Evolutionary conservation across 2,329 filamentous ascomycete species (phyloP).

Genomic region (Moelleriella libera): DNA sequence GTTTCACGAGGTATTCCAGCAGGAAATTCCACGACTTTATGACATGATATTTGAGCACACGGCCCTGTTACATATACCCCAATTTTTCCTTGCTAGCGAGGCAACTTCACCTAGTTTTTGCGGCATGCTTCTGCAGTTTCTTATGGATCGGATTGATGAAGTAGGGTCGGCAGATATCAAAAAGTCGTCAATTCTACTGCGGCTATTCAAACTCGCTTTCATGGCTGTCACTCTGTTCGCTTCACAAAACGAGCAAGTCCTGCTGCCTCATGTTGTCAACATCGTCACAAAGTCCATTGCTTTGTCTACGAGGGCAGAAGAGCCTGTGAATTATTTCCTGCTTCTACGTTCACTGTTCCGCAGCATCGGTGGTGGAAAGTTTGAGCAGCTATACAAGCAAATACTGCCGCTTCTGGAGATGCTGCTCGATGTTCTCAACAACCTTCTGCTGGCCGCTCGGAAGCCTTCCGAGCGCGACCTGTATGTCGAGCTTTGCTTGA

Average conservation of each 20-base stretch:
- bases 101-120: constrained; percentile 95
- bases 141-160: constrained; percentile 93
- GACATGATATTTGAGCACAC: constrained; percentile 97
- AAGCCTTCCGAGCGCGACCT: constrained; percentile 86
- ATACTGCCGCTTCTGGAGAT: constrained; percentile 93
- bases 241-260: constrained; percentile 84
- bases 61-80: constrained; percentile 82
- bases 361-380: constrained; percentile 92
- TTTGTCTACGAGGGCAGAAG: constrained; percentile 84
- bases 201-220: constrained; percentile 95
- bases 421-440: constrained; percentile 94
- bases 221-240: constrained; percentile 98
- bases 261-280: constrained; percentile 90
- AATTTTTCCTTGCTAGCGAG: constrained; percentile 98
- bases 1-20: constrained; percentile 96
- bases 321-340: constrained; percentile 98
- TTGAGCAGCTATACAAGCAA: constrained; percentile 96
- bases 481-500: constrained; percentile 93
- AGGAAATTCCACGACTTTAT: constrained; percentile 92
- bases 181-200: constrained; percentile 81
- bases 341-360: constrained; percentile 84
- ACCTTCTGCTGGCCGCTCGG: constrained; percentile 74
- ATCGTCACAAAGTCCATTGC: constrained; percentile 97
- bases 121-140: constrained; percentile 91
- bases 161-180: constrained; percentile 85